Percentiles rank a stretch among this genome's conserved stretches.
These are phyloP conservation scores for Verticillium isaacii DNA, from an alignment of 2,329 filamentous ascomycete genomes.

Conservation along the genomic window DNA sequence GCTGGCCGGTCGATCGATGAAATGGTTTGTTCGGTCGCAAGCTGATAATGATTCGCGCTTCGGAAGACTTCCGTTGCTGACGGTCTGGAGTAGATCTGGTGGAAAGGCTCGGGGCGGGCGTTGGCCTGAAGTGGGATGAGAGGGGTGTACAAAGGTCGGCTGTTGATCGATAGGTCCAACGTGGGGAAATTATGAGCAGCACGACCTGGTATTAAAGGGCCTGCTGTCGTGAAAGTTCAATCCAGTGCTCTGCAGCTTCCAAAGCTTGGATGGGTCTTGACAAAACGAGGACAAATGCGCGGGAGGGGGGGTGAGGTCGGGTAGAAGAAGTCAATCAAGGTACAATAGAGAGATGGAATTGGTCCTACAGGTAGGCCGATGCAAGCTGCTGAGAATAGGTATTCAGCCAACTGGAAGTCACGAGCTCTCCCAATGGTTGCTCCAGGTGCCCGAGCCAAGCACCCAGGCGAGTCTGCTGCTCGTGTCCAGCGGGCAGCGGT, in stretches of 20 bases:
- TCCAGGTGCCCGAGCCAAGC: not conserved
- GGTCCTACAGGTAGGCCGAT: not conserved
- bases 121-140: not conserved
- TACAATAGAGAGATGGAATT: slow-evolving; percentile 5
- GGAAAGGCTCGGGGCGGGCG: not conserved
- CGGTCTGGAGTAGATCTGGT: not conserved
- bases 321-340: not conserved
- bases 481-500: not conserved
- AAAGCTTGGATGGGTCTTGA: not conserved
- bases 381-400: not conserved
- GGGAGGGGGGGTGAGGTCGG: not conserved
- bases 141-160: not conserved
- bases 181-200: slow-evolving; percentile 2
- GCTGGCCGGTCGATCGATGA: not conserved
- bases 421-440: not conserved
- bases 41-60: not conserved
- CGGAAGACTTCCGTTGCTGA: not conserved
- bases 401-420: not conserved
- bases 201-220: not conserved
- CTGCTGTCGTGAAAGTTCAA: not conserved
- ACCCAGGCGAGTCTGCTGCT: not conserved
- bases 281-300: not conserved
- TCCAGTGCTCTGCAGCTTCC: not conserved
- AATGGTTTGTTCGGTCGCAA: not conserved
- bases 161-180: slow-evolving; percentile 11